Conservation (phyloP, 805 yeast genomes). For the Cyberlindnera americana region DNA sequence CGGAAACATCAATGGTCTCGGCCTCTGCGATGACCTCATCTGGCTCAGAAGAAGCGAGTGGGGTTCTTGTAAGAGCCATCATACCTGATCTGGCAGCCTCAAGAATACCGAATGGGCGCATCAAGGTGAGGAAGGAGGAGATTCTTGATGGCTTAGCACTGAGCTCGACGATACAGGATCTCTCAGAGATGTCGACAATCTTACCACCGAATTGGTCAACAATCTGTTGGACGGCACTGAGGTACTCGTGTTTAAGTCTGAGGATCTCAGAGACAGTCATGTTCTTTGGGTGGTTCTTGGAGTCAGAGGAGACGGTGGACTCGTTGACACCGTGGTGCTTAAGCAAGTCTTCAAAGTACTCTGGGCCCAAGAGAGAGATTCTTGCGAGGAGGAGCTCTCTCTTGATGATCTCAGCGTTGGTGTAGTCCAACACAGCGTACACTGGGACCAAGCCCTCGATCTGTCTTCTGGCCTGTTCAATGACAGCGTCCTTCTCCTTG, state of each 20-base stretch:
- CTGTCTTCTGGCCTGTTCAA: slow-evolving; percentile 97
- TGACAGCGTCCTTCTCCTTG: slow-evolving; percentile 91
- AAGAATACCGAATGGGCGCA: slow-evolving; percentile 93
- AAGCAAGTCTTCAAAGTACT: slow-evolving; percentile 91
- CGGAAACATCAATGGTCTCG: slow-evolving; percentile 80
- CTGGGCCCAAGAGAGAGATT: slow-evolving; percentile 94
- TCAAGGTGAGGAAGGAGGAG: slow-evolving; percentile 77
- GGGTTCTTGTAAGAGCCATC: slow-evolving; percentile 98
- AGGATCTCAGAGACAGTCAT: slow-evolving; percentile 87
- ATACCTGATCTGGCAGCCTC: slow-evolving; percentile 97
- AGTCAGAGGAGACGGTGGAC: slow-evolving; percentile 27
- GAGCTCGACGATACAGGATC: slow-evolving; percentile 91
- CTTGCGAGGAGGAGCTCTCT: slow-evolving; percentile 91
- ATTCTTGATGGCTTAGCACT: slow-evolving; percentile 91
- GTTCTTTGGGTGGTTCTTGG: slow-evolving; percentile 80
- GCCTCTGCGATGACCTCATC: slow-evolving; percentile 50
- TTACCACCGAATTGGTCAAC: slow-evolving; percentile 89
- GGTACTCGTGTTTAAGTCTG: slow-evolving; percentile 88
- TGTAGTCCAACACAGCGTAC: slow-evolving; percentile 94
- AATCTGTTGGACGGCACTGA: slow-evolving; percentile 76
- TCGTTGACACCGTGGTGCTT: slow-evolving; percentile 62
- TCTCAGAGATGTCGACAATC: slow-evolving; percentile 86
- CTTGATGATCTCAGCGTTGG: slow-evolving; percentile 83
- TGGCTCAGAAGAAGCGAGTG: slow-evolving; percentile 57
- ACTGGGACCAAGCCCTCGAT: slow-evolving; percentile 97